Percentiles rank a stretch among this genome's conserved stretches.
Conservation (phyloP, 2,329 filamentous ascomycete species). For the Stagonosporopsis rhizophila region DNA sequence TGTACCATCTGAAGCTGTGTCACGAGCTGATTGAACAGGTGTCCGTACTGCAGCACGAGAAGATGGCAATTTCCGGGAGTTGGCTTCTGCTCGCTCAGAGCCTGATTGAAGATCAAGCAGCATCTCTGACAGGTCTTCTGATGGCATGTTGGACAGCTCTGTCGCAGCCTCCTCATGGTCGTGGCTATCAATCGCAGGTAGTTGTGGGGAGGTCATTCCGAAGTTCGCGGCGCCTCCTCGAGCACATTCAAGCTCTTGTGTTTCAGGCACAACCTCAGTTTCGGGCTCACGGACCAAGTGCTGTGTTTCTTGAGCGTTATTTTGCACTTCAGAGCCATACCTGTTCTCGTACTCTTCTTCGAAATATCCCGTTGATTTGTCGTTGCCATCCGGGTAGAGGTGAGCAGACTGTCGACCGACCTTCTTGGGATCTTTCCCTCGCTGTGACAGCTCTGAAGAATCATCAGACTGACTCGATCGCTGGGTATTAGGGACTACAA, state of each 20-base stretch:
- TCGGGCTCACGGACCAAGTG: constrained; percentile 10
- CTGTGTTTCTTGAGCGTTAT: constrained; percentile 9
- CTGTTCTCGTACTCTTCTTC: constrained; percentile 17
- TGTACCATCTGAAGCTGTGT: constrained; percentile 3
- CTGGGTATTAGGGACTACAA: constrained; percentile 2
- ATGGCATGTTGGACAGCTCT: constrained; percentile 20
- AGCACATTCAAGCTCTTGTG: constrained; percentile 13
- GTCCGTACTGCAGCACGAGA: neutral
- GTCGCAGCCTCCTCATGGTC: neutral
- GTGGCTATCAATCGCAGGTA: neutral
- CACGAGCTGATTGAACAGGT: neutral
- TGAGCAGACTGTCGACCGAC: neutral
- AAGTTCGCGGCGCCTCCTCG: neutral
- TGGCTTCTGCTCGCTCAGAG: neutral
- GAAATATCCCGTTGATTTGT: neutral
- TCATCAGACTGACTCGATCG: neutral
- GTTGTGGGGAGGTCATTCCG: neutral
- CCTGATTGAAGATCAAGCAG: neutral
- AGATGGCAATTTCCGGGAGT: neutral
- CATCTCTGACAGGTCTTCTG: constrained; percentile 20
- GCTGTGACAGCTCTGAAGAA: neutral
- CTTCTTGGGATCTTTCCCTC: constrained; percentile 26
- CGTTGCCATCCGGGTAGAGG: neutral
- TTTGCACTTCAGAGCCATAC: neutral
- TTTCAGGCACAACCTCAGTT: constrained; percentile 20